A percentile compares a stretch with the other conserved stretches of the same genome.
These are phyloP conservation scores for Vanrija sp. DNA, from an alignment of 1,284 basidiomycete genomes.

Conservation along the genomic window DNA sequence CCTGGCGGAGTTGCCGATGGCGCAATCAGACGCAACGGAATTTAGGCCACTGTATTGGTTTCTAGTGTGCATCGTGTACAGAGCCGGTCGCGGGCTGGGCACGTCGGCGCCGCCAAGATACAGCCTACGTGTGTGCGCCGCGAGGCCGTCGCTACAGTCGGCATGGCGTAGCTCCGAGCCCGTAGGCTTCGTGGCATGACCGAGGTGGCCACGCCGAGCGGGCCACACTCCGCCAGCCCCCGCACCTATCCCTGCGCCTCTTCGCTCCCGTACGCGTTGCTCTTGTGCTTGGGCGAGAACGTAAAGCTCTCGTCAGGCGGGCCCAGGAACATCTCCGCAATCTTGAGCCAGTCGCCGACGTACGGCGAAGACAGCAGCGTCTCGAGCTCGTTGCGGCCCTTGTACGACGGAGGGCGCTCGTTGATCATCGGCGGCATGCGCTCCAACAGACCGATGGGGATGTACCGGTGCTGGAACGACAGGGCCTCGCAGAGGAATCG, in stretches of 20 bases:
- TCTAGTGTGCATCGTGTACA: neutral
- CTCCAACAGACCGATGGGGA: constrained; percentile 92
- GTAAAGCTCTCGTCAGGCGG: constrained; percentile 62
- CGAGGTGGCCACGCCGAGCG: too few relatives aligned
- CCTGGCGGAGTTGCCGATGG: too few relatives aligned
- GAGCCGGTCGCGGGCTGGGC: neutral
- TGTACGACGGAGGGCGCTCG: constrained; percentile 80
- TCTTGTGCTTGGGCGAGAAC: constrained; percentile 72
- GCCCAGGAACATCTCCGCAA: constrained; percentile 90
- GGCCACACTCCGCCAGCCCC: neutral
- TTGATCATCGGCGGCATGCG: constrained; percentile 75
- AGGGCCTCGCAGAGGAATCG: constrained; percentile 92
- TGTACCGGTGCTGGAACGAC: constrained; percentile 90
- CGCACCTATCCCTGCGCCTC: constrained; percentile 52
- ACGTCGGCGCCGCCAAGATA: too few relatives aligned
- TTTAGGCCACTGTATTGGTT: too few relatives aligned
- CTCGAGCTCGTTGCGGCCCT: constrained; percentile 82
- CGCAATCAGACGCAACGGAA: too few relatives aligned
- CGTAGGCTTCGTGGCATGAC: too few relatives aligned
- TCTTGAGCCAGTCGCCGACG: constrained; percentile 88
- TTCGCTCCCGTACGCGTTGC: constrained; percentile 59
- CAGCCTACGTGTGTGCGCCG: too few relatives aligned
- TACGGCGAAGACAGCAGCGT: constrained; percentile 76
- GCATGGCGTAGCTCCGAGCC: too few relatives aligned
- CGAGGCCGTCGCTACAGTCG: too few relatives aligned